phyloP scores from a whole-genome alignment of 495 filamentous ascomycete genomes.

The Penicillium psychrofluorescens region DNA sequence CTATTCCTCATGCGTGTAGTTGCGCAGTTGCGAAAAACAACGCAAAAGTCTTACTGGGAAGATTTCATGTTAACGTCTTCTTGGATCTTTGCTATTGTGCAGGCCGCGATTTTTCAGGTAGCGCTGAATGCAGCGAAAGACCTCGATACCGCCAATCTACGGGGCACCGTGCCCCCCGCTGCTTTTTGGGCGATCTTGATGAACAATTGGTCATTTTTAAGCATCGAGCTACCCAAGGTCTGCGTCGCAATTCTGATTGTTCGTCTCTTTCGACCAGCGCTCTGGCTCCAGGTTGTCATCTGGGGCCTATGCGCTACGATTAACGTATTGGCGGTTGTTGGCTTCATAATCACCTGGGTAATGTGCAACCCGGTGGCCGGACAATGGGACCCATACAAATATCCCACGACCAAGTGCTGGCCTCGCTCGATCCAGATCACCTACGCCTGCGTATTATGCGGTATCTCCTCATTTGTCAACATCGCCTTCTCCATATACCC shows the following conservation, averaged over 20 bases:
- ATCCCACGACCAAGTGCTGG: background rate
- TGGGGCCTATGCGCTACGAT: background rate
- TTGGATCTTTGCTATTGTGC: background rate
- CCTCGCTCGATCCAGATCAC: background rate
- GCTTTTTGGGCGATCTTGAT: background rate
- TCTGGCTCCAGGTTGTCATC: background rate
- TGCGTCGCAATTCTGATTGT: background rate
- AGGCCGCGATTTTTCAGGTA: background rate
- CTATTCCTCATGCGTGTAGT: background rate
- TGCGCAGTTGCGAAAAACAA: background rate
- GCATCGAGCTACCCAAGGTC: background rate
- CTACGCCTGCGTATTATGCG: background rate
- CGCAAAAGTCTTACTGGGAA: background rate
- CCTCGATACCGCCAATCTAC: background rate
- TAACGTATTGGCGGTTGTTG: background rate
- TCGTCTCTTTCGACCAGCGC: background rate
- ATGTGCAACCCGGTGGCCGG: background rate
- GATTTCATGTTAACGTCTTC: background rate
- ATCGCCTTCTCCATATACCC: background rate
- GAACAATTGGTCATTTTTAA: background rate
- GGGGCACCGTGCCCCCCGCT: background rate
- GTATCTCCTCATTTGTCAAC: background rate
- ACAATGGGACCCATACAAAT: conserved; percentile 1
- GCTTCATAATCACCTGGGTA: background rate
- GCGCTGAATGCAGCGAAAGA: background rate